Evolutionary conservation across 306 rosid genomes (phyloP).

Genomic region (Glycyrrhiza uralensis): DNA sequence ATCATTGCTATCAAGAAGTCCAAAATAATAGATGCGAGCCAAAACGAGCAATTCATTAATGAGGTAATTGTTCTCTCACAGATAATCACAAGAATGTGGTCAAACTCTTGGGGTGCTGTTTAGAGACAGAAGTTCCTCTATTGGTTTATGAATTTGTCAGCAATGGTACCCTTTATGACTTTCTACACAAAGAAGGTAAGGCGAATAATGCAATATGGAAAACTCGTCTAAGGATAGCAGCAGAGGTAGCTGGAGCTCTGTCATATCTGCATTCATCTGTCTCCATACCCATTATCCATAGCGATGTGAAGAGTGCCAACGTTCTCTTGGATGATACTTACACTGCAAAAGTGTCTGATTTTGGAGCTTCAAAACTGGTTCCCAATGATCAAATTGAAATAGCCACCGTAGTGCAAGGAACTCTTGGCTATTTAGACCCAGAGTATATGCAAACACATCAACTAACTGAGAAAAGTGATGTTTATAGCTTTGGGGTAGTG

Average conservation of each 20-base stretch:
- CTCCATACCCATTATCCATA: conserved; percentile 43
- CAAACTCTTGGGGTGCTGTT: conserved; percentile 48
- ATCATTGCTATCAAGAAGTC: conserved; percentile 43
- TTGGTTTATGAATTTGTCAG: conserved; percentile 47
- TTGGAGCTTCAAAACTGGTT: conserved; percentile 44
- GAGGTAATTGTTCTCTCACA: conserved; percentile 45
- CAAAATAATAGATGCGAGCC: conserved; percentile 28
- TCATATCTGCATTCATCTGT: conserved; percentile 42
- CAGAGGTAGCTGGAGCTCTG: conserved; percentile 28
- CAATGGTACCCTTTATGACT: conserved; percentile 34
- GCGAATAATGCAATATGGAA: conserved; percentile 21
- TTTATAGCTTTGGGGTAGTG: conserved; percentile 52
- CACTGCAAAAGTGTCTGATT: conserved; percentile 44
- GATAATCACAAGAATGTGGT: conserved; percentile 49
- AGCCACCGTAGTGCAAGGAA: conserved; percentile 48
- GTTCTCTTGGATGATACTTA: conserved; percentile 33
- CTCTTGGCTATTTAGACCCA: conserved; percentile 44
- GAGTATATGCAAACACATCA: conserved; percentile 34
- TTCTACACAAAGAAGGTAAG: conserved; percentile 11
- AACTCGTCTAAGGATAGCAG: conserved; percentile 32
- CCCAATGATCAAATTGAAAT: conserved; percentile 37
- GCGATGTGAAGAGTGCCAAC: conserved; percentile 47
- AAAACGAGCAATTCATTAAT: conserved; percentile 42
- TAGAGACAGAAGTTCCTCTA: conserved; percentile 42
- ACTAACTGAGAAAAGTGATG: conserved; percentile 47